phyloP scores from a whole-genome alignment of 1,139 yeast genomes.

The Zhuliangozyma parablackwelliae region DNA sequence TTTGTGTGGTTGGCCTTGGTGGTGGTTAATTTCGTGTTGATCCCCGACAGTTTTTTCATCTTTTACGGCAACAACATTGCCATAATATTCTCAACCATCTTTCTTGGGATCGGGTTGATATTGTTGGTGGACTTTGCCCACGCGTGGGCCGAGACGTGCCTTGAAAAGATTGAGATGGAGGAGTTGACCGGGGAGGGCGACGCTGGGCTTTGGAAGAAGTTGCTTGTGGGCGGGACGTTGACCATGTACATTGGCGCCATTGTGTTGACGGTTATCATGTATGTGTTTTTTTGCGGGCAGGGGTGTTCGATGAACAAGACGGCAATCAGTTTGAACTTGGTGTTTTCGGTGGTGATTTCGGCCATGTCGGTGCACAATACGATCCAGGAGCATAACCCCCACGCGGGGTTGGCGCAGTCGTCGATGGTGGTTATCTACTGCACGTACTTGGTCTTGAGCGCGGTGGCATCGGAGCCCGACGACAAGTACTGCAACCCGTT shows the following conservation, averaged over 20 bases:
- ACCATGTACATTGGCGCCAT: slow-evolving; percentile 76
- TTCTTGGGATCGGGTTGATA: slow-evolving; percentile 84
- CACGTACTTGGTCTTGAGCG: slow-evolving; percentile 86
- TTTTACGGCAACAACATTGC: slow-evolving; percentile 91
- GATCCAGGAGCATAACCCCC: slow-evolving; percentile 89
- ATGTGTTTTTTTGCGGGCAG: slow-evolving; percentile 72
- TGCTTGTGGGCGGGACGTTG: slow-evolving; percentile 82
- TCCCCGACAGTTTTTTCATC: slow-evolving; percentile 84
- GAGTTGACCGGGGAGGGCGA: slow-evolving; percentile 63
- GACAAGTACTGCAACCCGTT: slow-evolving; percentile 89
- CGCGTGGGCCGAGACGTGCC: slow-evolving; percentile 97
- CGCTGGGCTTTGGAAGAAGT: slow-evolving; percentile 68
- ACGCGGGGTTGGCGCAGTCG: slow-evolving; percentile 94
- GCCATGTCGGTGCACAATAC: slow-evolving; percentile 72
- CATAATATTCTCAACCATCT: slow-evolving; percentile 75
- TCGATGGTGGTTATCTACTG: slow-evolving; percentile 95
- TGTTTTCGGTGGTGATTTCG: slow-evolving; percentile 62
- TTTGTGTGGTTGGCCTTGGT: slow-evolving; percentile 56
- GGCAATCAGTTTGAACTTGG: slow-evolving; percentile 73
- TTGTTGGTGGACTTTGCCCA: slow-evolving; percentile 95
- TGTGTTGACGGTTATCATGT: slow-evolving; percentile 73
- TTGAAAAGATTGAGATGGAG: slow-evolving; percentile 82
- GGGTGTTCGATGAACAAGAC: slow-evolving; percentile 91
- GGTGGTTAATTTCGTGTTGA: slow-evolving; percentile 57
- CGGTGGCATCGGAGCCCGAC: slow-evolving; percentile 96